A percentile compares a stretch with the other conserved stretches of the same genome.
These are phyloP conservation scores for Artemisia annua DNA, from an alignment of 129 eudicot genomes.

Conservation along the genomic window DNA sequence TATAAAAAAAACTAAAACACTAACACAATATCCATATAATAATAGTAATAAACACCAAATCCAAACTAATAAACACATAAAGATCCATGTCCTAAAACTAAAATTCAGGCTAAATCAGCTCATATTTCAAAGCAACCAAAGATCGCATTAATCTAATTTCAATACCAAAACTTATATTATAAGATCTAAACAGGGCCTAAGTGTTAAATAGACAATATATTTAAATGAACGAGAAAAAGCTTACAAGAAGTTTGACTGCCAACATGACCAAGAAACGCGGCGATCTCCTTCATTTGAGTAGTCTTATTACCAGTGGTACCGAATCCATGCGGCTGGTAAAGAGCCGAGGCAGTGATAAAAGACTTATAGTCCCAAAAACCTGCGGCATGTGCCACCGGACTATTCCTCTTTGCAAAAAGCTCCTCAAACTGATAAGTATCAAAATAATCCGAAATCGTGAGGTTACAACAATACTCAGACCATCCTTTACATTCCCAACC, in stretches of 20 bases:
- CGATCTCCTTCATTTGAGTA: conserved; percentile 79
- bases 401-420: conserved; percentile 75
- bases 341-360: conserved; percentile 74
- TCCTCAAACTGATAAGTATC: conserved; percentile 83
- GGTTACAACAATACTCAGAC: conserved; percentile 79
- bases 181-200: neutral
- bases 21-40: neutral
- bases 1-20: too few relatives aligned
- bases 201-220: too few relatives aligned
- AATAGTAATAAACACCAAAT: neutral
- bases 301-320: conserved; percentile 88
- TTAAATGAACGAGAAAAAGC: conserved; percentile 9
- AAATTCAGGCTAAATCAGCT: neutral
- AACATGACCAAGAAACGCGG: conserved; percentile 90
- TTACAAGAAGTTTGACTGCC: conserved; percentile 90
- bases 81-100: neutral
- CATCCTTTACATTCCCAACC: conserved; percentile 83
- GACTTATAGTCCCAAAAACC: conserved; percentile 90
- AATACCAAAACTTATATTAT: neutral
- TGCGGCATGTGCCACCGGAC: conserved; percentile 79
- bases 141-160: neutral
- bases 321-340: conserved; percentile 80
- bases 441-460: conserved; percentile 79
- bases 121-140: neutral
- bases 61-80: neutral